Evolutionary conservation across 345 rosid species (phyloP), one percentile per base, ranked within the genome.

Genomic region (Salix udensis): DNA sequence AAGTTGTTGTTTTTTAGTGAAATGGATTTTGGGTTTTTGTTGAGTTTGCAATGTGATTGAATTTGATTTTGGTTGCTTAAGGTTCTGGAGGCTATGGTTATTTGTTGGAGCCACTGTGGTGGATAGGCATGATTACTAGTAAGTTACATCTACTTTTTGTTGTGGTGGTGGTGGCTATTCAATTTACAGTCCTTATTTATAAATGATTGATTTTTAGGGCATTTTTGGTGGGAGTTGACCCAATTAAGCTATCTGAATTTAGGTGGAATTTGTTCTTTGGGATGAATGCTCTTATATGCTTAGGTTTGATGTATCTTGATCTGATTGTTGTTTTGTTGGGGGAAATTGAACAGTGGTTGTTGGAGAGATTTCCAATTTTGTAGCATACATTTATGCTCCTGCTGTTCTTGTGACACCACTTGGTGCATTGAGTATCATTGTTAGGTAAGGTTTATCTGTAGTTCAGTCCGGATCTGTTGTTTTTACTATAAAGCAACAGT

Each of bases 91-190:
- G 97, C 79, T 92, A 92, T 73, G 89, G 91, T 30, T 92, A 92
- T 76, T 77, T 92, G 83, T 78, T 87, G 84, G 92, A 92, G 86
- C 97, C 97, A 5, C 85, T 92, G 2, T 92, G 97, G 97, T 92
- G 97, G 97, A 28, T 90, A 14, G 97, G 97, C 82, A 90, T 92
- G 97, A 21, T 92, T 36, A 92, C 94, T 36, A 92, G 97, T 92
- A 82, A 83, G 95, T 79, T 75, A 2, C 65, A 11, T 28, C 14
- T 46, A 15, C 26, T 53, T 48, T 37, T 9, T 2, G 26, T 24
- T 50, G 55, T 16, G 16, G n/a, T 15, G 5, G 60, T 53, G 6
- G 0, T 52, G 58, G 58, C 21, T 53, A 53, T 53, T 53, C 24
- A 53, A 16, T 48, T 26, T 26, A 7, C 4, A 15, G 53, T 48